phyloP scores from a whole-genome alignment of 2,329 filamentous ascomycete species.

The Coccinonectria pachysandricola region DNA sequence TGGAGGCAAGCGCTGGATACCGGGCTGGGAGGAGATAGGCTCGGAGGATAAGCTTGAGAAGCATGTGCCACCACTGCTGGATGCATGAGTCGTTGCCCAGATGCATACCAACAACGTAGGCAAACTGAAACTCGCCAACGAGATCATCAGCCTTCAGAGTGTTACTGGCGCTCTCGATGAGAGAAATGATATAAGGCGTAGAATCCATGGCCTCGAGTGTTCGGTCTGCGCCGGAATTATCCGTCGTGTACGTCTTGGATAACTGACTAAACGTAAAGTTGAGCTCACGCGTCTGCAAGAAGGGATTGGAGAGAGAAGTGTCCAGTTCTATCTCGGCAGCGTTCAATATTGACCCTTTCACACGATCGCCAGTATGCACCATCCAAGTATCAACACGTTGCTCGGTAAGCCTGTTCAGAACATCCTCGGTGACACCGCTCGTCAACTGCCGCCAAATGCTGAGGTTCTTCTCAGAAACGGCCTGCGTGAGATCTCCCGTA shows the following conservation, averaged over 20 bases:
- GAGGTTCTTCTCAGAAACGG: constrained; percentile 14
- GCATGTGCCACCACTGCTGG: constrained; percentile 51
- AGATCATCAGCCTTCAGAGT: constrained; percentile 31
- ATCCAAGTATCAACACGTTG: constrained; percentile 34
- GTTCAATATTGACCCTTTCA: constrained; percentile 32
- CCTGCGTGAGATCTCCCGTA: constrained; percentile 9
- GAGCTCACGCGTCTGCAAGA: constrained; percentile 31
- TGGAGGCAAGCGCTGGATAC: constrained; percentile 33
- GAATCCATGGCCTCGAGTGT: constrained; percentile 38
- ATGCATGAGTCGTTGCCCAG: constrained; percentile 49
- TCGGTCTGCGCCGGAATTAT: constrained; percentile 26
- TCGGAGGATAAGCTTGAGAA: constrained; percentile 40
- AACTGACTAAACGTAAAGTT: constrained; percentile 37
- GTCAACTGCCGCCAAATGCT: constrained; percentile 45
- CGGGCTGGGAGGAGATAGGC: constrained; percentile 34
- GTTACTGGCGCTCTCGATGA: constrained; percentile 23
- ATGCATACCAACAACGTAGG: constrained; percentile 46
- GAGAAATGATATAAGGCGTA: constrained; percentile 33
- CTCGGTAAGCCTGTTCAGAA: constrained; percentile 39
- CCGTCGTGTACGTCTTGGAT: constrained; percentile 31
- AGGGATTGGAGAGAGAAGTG: constrained; percentile 23
- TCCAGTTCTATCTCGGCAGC: constrained; percentile 30
- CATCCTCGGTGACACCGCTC: constrained; percentile 31
- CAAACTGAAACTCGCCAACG: constrained; percentile 50
- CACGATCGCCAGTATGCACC: constrained; percentile 42